Evolutionary conservation across 768 basidiomycete genomes (phyloP).

Genomic region (Clathrus columnatus): DNA sequence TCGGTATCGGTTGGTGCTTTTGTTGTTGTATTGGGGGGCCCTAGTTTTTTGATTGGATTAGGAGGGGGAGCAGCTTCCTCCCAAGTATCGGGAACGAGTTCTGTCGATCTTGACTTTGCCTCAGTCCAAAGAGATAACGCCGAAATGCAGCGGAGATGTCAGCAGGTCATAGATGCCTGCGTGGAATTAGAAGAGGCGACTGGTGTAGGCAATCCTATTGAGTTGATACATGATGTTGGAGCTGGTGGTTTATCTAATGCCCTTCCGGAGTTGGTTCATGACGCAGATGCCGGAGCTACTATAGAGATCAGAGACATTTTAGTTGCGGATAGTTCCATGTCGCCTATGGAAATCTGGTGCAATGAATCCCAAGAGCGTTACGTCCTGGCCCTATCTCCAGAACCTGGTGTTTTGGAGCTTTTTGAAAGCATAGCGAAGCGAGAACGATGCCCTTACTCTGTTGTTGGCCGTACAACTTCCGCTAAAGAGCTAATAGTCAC

Average conservation of each 20-base stretch:
- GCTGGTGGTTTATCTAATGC: slow-evolving; percentile 97
- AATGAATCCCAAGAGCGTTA: slow-evolving; percentile 98
- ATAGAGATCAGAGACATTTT: slow-evolving; percentile 94
- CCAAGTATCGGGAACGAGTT: slow-evolving; percentile 82
- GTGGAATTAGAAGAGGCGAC: slow-evolving; percentile 39
- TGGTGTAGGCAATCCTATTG: slow-evolving; percentile 57
- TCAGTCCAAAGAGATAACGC: slow-evolving; percentile 97
- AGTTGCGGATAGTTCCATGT: slow-evolving; percentile 88
- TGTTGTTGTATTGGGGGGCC: slow-evolving; percentile 89
- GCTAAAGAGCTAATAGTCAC: slow-evolving; percentile 83
- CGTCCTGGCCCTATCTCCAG: slow-evolving; percentile 70
- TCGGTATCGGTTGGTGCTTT: slow-evolving; percentile 74
- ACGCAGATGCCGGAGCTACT: slow-evolving; percentile 80
- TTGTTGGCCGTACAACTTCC: slow-evolving; percentile 81
- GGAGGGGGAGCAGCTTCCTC: slow-evolving; percentile 96
- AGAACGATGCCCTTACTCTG: slow-evolving; percentile 88
- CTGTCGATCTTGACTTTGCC: slow-evolving; percentile 92
- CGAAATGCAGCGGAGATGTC: slow-evolving; percentile 95
- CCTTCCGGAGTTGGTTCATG: slow-evolving; percentile 93
- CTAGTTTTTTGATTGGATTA: slow-evolving; percentile 91
- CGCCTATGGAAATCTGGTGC: slow-evolving; percentile 99
- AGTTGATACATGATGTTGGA: slow-evolving; percentile 97
- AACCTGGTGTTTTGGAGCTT: slow-evolving; percentile 41
- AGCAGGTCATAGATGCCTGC: slow-evolving; percentile 95
- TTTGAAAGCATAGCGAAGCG: slow-evolving; percentile 77